A percentile compares a stretch with the other conserved stretches of the same genome.
These are phyloP conservation scores for Pyrrhoderma noxium DNA, from an alignment of 1,284 basidiomycete genomes.

Conservation along the genomic window DNA sequence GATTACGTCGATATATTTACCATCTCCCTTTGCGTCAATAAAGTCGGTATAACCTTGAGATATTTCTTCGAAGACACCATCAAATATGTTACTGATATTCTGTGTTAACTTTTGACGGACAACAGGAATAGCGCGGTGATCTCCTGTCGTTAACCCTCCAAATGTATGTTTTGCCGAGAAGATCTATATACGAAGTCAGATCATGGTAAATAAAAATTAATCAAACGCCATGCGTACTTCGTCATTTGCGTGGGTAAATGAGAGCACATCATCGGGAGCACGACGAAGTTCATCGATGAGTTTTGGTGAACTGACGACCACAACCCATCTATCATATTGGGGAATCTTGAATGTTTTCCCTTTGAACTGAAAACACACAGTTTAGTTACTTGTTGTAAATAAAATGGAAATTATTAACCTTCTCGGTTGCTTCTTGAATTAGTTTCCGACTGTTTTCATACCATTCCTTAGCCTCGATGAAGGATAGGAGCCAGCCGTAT, in stretches of 20 bases:
- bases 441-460: too few relatives aligned
- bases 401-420: too few relatives aligned
- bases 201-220: not conserved
- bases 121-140: slow-evolving; percentile 22
- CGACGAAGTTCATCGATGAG: slow-evolving; percentile 29
- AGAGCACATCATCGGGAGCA: slow-evolving; percentile 28
- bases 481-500: too few relatives aligned
- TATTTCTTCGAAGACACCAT: slow-evolving; percentile 21
- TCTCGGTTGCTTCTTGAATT: too few relatives aligned
- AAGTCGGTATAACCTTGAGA: slow-evolving; percentile 16
- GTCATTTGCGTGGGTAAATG: slow-evolving; percentile 20
- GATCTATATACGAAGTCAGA: slow-evolving; percentile 1
- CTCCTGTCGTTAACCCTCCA: slow-evolving; percentile 14
- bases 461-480: too few relatives aligned
- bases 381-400: too few relatives aligned
- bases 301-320: slow-evolving; percentile 23
- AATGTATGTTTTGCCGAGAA: slow-evolving; percentile 8
- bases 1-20: slow-evolving; percentile 19
- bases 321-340: slow-evolving; percentile 23
- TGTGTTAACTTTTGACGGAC: slow-evolving; percentile 19
- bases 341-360: slow-evolving; percentile 25
- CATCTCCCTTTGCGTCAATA: slow-evolving; percentile 14
- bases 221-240: slow-evolving; percentile 22
- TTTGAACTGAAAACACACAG: slow-evolving; percentile 16
- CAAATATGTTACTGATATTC: slow-evolving; percentile 16